Conservation (phyloP, 164 flowering plant species). For the Macadamia integrifolia region DNA sequence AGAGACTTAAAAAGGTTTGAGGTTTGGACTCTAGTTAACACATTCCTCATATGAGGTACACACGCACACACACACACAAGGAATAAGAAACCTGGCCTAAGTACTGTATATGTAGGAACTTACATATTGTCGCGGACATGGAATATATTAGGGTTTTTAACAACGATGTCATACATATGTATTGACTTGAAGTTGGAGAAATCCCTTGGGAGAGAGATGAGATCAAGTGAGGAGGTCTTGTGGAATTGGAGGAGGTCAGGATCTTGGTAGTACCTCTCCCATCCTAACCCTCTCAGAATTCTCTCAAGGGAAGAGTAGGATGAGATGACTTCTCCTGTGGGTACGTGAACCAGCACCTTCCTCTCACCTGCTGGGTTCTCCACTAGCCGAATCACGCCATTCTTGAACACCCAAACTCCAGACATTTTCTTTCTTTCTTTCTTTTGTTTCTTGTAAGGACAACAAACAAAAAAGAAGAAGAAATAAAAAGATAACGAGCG, state of each 20-base stretch:
- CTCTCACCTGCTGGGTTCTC: conserved; percentile 31
- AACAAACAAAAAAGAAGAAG: background rate
- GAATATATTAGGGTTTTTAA: conserved; percentile 57
- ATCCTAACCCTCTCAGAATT: conserved; percentile 42
- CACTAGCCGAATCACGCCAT: conserved; percentile 39
- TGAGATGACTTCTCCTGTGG: conserved; percentile 38
- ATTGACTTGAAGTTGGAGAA: conserved; percentile 59
- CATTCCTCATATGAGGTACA: too few relatives aligned
- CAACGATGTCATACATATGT: conserved; percentile 63
- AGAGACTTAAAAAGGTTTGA: too few relatives aligned
- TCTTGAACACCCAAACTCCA: conserved; percentile 2
- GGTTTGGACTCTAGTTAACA: too few relatives aligned
- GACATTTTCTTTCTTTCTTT: background rate
- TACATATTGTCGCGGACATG: conserved; percentile 51
- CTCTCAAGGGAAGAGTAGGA: conserved; percentile 45
- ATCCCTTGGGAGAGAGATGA: conserved; percentile 63
- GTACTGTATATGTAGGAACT: background rate
- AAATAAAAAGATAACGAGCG: background rate
- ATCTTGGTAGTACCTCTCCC: conserved; percentile 65
- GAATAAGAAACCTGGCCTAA: too few relatives aligned
- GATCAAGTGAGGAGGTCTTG: conserved; percentile 53
- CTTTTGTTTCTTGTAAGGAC: background rate
- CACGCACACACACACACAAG: too few relatives aligned
- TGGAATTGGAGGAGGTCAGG: conserved; percentile 56
- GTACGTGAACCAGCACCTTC: conserved; percentile 45